Base-by-base conservation (phyloP, 805 yeast species). In the Kuraishia piskuri region DNA sequence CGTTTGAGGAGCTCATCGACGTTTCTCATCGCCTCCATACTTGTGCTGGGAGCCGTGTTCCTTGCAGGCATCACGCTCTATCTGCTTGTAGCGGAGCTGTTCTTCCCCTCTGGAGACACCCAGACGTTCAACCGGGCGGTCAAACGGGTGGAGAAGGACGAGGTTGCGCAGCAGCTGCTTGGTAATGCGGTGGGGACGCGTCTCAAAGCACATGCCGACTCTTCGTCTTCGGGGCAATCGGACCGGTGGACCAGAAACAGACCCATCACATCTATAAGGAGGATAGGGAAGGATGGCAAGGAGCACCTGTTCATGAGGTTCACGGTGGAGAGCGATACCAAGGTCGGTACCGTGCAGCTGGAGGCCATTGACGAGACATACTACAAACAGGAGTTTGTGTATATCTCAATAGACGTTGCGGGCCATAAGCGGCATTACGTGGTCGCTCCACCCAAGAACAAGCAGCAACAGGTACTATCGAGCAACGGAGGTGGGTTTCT, bases 41-140 rank as follows among this genome's bases (percentile, higher is more conserved):
- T 87, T 26, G 89, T 88, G 0, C 59, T 85, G 9, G 88, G 86
- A 2, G 90, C 90, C 2, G 64, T 82, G 2, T 90, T 87, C 17
- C 72, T 87, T 8, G 82, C 92, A 0, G 77, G 83, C 49, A 67
- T 84, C 54, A 80, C 90, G 21, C 74, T 88, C 8, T 91, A 88
- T 66, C 76, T 89, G 57, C 79, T 90, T 22, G 77, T 86, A n/a
- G 75, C 85, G 10, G 97, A 91, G 65, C 70, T 91, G 31, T 82
- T 89, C 58, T 78, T 91, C 50, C 97, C 97, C 9, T 85, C 95
- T 1, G 96, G 96, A 22, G 97, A 91, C 64, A 91, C 96, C 0
- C 87, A 86, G 58, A 82, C 95, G 1, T 91, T 91, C 73, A 90
- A 91, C 70, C 80, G 89, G 60, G 95, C 96, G 1, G 90, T 90